These are phyloP conservation scores for Aureoboletus auriporus DNA, from an alignment of 768 basidiomycete species.

Conservation along the genomic window DNA sequence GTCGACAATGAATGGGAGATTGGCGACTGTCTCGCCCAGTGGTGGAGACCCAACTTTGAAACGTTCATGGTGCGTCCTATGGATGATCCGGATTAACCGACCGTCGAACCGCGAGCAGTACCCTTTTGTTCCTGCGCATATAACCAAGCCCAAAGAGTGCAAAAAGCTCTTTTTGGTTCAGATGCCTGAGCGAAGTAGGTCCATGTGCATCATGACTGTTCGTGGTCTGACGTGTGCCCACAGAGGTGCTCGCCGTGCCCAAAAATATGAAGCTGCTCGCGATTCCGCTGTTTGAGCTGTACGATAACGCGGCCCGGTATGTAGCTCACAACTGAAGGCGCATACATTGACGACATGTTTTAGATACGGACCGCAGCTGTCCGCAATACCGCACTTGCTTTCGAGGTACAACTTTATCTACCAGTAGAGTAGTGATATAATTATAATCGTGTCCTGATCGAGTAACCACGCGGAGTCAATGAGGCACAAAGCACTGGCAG, in stretches of 20 bases:
- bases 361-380: constrained; percentile 89
- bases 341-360: not conserved
- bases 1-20: constrained; percentile 94
- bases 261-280: constrained; percentile 99
- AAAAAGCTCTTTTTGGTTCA: constrained; percentile 95
- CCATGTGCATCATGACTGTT: not conserved
- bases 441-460: constrained; percentile 10
- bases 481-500: constrained; percentile 12
- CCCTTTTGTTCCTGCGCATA: constrained; percentile 91
- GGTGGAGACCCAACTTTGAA: constrained; percentile 99
- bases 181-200: constrained; percentile 90
- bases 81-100: not conserved
- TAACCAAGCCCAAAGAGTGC: constrained; percentile 97
- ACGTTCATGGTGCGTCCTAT: constrained; percentile 84
- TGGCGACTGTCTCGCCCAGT: constrained; percentile 93
- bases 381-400: constrained; percentile 88
- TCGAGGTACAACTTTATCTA: constrained; percentile 86
- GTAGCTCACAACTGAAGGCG: constrained; percentile 7
- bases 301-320: constrained; percentile 91
- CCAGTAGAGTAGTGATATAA: constrained; percentile 37
- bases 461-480: constrained; percentile 16
- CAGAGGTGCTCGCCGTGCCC: constrained; percentile 94
- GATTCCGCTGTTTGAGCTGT: constrained; percentile 94
- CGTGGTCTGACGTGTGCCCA: not conserved
- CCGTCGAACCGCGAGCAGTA: constrained; percentile 50